Conservation (phyloP, 169 alveolate species). For the Cryptosporidium baileyi region DNA sequence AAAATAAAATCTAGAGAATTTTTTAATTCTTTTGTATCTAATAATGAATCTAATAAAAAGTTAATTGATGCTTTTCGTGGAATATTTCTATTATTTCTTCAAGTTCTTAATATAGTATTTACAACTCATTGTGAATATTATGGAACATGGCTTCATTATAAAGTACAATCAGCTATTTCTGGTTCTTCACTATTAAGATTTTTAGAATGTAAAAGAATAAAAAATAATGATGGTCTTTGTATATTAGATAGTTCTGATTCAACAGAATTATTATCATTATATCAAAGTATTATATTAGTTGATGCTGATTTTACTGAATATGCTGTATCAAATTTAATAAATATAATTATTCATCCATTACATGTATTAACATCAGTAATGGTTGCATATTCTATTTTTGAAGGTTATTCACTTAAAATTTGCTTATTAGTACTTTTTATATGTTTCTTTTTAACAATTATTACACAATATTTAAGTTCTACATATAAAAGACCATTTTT, state of each 20-base stretch:
- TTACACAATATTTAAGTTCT: conserved; percentile 26
- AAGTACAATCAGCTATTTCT: conserved; percentile 59
- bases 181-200: conserved; percentile 45
- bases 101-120: conserved; percentile 10
- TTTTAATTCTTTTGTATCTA: conserved; percentile 3
- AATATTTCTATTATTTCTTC: not conserved
- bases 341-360: conserved; percentile 25
- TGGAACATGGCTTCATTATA: conserved; percentile 29
- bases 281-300: conserved; percentile 34
- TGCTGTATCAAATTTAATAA: conserved; percentile 10
- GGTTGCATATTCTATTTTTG: conserved; percentile 56
- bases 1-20: not conserved
- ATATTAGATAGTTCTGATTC: not conserved
- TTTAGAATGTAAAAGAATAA: conserved; percentile 31
- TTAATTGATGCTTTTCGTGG: not conserved
- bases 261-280: conserved; percentile 13
- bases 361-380: conserved; percentile 18
- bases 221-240: conserved; percentile 14
- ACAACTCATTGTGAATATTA: conserved; percentile 60
- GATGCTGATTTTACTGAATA: conserved; percentile 61
- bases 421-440: conserved; percentile 1
- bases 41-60: not conserved
- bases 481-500: conserved; percentile 48
- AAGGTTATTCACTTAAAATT: conserved; percentile 24
- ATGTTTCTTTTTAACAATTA: conserved; percentile 15